Conservation (phyloP, 176 grass and related monocot species). For the Aegilops speltoides region DNA sequence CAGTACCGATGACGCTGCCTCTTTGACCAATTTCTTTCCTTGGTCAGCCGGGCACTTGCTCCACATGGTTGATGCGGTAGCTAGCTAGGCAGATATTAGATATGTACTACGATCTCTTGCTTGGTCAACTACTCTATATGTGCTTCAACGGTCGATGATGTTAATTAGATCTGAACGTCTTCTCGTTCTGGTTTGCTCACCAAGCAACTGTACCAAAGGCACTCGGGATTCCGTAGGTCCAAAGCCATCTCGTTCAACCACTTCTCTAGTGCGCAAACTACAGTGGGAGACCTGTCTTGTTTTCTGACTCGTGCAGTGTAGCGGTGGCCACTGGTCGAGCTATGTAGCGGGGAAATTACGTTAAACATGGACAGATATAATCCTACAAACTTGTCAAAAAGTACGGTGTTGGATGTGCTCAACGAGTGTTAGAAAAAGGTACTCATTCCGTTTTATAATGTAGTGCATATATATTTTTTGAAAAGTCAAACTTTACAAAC, state of each 20-base stretch:
- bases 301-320: not conserved
- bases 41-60: not conserved
- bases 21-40: not conserved
- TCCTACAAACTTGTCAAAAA: not conserved
- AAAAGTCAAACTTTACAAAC: too few species aligned
- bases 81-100: not conserved
- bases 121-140: constrained; percentile 1
- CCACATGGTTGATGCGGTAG: not conserved
- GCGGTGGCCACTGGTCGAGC: not conserved
- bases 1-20: not conserved
- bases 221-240: not conserved
- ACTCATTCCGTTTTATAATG: too few species aligned
- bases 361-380: not conserved
- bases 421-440: too few species aligned
- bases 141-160: not conserved
- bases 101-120: too few species aligned
- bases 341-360: not conserved
- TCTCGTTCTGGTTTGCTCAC: not conserved
- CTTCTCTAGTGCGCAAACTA: not conserved
- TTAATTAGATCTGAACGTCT: not conserved
- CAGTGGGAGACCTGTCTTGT: not conserved
- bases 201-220: not conserved
- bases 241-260: not conserved
- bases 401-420: too few species aligned
- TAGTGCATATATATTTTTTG: too few species aligned